phyloP scores from a whole-genome alignment of 2,329 filamentous ascomycete species.

The Hypomyces rosellus region DNA sequence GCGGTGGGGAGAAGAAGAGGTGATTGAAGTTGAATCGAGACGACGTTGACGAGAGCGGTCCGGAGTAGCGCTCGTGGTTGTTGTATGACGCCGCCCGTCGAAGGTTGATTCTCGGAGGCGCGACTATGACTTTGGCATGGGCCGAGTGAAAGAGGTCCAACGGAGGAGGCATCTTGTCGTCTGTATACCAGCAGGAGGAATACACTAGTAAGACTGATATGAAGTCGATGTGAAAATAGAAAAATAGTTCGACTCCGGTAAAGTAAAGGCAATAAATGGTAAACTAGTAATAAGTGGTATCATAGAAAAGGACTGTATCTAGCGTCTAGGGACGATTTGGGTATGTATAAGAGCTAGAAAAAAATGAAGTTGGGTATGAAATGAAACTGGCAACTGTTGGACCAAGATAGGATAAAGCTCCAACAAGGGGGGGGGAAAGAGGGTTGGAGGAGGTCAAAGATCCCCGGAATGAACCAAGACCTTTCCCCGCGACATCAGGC shows the following conservation, averaged over 20 bases:
- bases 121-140: constrained; percentile 46
- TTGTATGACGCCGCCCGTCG: constrained; percentile 53
- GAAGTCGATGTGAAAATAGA: no score
- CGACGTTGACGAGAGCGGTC: constrained; percentile 51
- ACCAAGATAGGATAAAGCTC: not conserved
- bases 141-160: constrained; percentile 39
- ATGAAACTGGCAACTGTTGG: no score
- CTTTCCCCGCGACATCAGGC: not conserved
- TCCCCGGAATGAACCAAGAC: no score
- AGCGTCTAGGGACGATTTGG: no score
- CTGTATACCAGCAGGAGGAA: not conserved
- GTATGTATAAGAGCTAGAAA: no score
- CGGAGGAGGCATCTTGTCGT: constrained; percentile 37
- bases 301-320: not conserved
- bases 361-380: no score
- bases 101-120: constrained; percentile 52
- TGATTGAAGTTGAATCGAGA: constrained; percentile 62
- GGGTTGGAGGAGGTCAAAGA: not conserved
- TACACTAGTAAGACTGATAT: no score
- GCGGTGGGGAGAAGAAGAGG: constrained; percentile 59
- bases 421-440: not conserved
- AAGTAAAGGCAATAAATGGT: no score
- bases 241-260: no score
- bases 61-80: constrained; percentile 39
- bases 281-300: not conserved